Percentiles rank a stretch among this genome's conserved stretches.
These are phyloP conservation scores for Hypoxylon sp. DNA, from an alignment of 2,329 filamentous ascomycete genomes.

Conservation along the genomic window DNA sequence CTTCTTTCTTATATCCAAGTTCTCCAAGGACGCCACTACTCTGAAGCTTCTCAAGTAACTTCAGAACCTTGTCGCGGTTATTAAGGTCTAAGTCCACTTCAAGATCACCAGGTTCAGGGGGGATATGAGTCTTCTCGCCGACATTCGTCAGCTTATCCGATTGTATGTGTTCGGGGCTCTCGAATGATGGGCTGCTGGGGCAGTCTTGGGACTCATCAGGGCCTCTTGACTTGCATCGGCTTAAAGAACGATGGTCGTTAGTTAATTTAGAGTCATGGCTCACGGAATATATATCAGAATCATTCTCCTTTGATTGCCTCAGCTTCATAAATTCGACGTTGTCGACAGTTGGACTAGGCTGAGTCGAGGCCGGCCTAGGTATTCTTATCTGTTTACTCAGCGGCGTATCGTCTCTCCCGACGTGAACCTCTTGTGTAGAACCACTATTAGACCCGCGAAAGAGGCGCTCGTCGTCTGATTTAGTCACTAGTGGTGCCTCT, in stretches of 20 bases:
- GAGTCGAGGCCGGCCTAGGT: constrained; percentile 2
- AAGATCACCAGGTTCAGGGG: constrained; percentile 14
- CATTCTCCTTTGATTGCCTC: constrained; percentile 14
- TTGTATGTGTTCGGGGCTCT: constrained; percentile 9
- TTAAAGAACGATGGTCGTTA: neutral
- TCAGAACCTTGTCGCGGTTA: constrained; percentile 36
- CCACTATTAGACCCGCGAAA: constrained; percentile 10
- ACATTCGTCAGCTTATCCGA: constrained; percentile 7
- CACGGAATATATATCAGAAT: constrained; percentile 4
- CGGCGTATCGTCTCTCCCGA: constrained; percentile 13
- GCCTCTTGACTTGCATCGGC: constrained; percentile 4
- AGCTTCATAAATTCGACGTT: constrained; percentile 3
- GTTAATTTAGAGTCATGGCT: constrained; percentile 4
- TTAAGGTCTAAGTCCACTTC: constrained; percentile 31
- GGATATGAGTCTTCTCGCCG: constrained; percentile 11
- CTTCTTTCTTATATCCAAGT: constrained; percentile 48
- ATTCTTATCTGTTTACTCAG: constrained; percentile 19
- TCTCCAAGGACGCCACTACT: constrained; percentile 47
- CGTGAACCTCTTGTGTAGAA: constrained; percentile 2
- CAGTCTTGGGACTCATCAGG: constrained; percentile 18
- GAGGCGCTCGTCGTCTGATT: constrained; percentile 3
- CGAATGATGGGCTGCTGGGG: constrained; percentile 8
- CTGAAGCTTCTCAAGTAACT: constrained; percentile 48
- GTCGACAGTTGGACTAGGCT: neutral
- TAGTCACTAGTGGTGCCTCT: constrained; percentile 17